Base-by-base conservation (phyloP, 495 filamentous ascomycete genomes). In the Apiosordaria backusii region DNA sequence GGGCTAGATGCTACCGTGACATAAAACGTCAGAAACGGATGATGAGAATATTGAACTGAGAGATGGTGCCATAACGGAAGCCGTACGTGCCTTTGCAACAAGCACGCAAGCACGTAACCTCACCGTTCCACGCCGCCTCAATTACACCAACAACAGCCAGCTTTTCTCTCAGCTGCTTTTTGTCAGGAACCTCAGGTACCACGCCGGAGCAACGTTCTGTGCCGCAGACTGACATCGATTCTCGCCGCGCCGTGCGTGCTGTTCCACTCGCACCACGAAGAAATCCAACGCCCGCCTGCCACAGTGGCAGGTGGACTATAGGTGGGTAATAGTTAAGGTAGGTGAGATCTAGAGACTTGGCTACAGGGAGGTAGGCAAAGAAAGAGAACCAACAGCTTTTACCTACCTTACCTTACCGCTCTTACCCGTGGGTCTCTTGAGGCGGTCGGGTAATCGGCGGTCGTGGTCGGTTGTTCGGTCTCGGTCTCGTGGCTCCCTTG, bases 221-320 rank as follows among this genome's bases (percentile, higher is more conserved):
- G 53, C 53, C 53, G 53, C 53, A 55, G 13, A 21, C 13, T 55
- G 53, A 55, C 53, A 55, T 55, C 22, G n/a, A n/a, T n/a, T n/a
- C 53, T 13, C 19, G 13, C 19, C 53, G 19, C 19, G 22, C 53
- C 15, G 16, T 53, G 27, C 27, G 4, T 29, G n/a, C n/a, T n/a
- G n/a, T n/a, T n/a, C n/a, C n/a, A n/a, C n/a, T 29, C 7, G 27
- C 27, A 29, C 27, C 4, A 13, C 35, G 2, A 45, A 45, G n/a
- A 45, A 45, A 2, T 45, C 35, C 6, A 2, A 7, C 16, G 35
- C 16, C 9, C 10, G 35, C 35, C 35, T 45, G 35, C 35, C 35
- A 45, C 35, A 15, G 35, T 9, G 35, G 35, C 35, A 45, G 35
- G 35, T 45, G 35, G 10, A 45, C n/a, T n/a, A 15, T 3, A 29